These are phyloP conservation scores for Candida vaughaniae DNA, from an alignment of 805 yeast genomes.

Conservation along the genomic window DNA sequence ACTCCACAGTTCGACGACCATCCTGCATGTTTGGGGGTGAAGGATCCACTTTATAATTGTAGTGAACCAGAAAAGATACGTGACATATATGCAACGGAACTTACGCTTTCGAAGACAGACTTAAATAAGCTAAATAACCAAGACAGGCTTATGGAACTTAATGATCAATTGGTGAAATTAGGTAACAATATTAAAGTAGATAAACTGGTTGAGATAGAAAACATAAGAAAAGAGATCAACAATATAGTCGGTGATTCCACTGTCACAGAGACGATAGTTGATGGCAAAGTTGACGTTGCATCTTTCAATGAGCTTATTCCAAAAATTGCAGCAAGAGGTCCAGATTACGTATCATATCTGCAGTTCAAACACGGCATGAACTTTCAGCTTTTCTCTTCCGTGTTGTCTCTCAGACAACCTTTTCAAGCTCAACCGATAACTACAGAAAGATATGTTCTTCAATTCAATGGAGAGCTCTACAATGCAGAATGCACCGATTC, in stretches of 20 bases:
- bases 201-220: constrained; percentile 9
- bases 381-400: constrained; percentile 59
- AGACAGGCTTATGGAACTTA: constrained; percentile 25
- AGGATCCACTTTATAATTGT: constrained; percentile 4
- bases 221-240: constrained; percentile 9
- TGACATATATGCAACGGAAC: constrained; percentile 5
- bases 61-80: constrained; percentile 5
- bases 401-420: constrained; percentile 78
- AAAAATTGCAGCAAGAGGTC: constrained; percentile 59
- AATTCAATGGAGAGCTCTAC: constrained; percentile 91
- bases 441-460: constrained; percentile 42
- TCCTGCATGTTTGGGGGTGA: background rate
- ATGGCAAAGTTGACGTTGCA: background rate
- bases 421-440: constrained; percentile 68
- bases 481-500: constrained; percentile 47
- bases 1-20: constrained; percentile 1
- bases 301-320: constrained; percentile 39
- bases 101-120: constrained; percentile 16
- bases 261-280: background rate
- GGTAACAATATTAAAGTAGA: constrained; percentile 29
- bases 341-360: constrained; percentile 44
- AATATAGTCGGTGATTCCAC: constrained; percentile 5
- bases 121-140: constrained; percentile 27
- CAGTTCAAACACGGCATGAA: constrained; percentile 3
- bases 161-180: constrained; percentile 20